Evolutionary conservation across 768 basidiomycete species (phyloP), one percentile per base, ranked within the genome.

Genomic region (Hortiboletus campestris): DNA sequence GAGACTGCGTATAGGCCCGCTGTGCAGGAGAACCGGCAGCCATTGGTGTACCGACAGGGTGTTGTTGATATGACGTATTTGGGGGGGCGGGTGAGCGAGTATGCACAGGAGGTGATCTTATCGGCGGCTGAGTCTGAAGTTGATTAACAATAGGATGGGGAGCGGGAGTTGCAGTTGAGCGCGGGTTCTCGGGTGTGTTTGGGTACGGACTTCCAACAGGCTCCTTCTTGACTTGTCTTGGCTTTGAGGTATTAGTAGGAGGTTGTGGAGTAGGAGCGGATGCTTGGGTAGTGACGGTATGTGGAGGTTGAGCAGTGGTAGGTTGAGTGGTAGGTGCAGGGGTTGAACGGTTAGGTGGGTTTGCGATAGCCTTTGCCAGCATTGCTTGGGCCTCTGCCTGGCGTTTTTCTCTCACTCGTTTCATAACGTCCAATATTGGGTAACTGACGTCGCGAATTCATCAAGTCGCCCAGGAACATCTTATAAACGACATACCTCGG

Each of bases 381-480:
- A 58, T 22, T 14, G 55, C 59, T 29, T 58, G 72, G 22, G 64
- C 56, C 52, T 59, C 62, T 12, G 62, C 67, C 32, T 63, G 61
- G 20, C 69, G 70, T 45, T 32, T 62, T 58, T 73, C 70, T 51
- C 57, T 59, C 56, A 55, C 56, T 0, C 64, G 72, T 49, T 69
- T 73, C 46, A 81, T 68, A 35, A 76, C 71, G 17, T 88, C 85
- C 71, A 88, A 62, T 60, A 88, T 75, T 32, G 77, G 75, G 66
- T 83, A 88, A 52, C 86, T 88, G 41, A 35, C 29, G 32, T 22
- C 10, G 17, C 32, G 20, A 32, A 38, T 53, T 45, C 42, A 59
- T 53, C 46, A 61, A 34, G 34, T 49, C 25, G 44, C 10, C 14
- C 28, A 41, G 31, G 22, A 49, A 32, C 17, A 19, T 45, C 42